phyloP scores from a whole-genome alignment of 2,329 filamentous ascomycete genomes.

The Pseudogymnoascus sp. region DNA sequence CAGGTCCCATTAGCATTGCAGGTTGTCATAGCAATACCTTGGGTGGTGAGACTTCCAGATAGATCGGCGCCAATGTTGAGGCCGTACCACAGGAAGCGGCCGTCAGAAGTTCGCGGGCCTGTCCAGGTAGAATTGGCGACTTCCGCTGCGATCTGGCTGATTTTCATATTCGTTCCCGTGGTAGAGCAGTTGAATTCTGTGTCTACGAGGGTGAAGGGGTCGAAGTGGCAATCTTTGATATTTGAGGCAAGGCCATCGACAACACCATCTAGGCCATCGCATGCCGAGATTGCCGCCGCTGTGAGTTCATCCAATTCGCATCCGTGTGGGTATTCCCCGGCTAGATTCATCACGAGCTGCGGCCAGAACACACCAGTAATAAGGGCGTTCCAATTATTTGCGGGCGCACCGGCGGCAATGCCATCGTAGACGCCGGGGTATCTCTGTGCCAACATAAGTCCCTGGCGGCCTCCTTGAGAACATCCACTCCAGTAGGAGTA shows the following conservation, averaged over 20 bases:
- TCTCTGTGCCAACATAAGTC: conserved; percentile 31
- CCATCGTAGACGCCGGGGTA: conserved; percentile 34
- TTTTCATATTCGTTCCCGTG: background rate
- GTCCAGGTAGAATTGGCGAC: conserved; percentile 10
- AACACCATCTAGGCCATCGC: conserved; percentile 18
- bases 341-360: conserved; percentile 17
- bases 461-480: conserved; percentile 33
- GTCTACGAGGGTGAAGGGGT: conserved; percentile 14
- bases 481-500: conserved; percentile 35
- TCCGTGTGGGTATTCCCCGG: conserved; percentile 4
- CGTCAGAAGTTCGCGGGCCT: conserved; percentile 10
- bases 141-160: conserved; percentile 11
- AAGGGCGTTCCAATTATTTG: conserved; percentile 27
- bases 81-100: conserved; percentile 13
- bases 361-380: conserved; percentile 11
- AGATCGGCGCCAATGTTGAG: conserved; percentile 8
- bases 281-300: conserved; percentile 14
- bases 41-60: background rate
- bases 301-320: conserved; percentile 17
- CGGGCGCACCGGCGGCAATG: conserved; percentile 34
- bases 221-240: conserved; percentile 14
- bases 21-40: background rate
- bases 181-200: conserved; percentile 14
- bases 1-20: conserved; percentile 6
- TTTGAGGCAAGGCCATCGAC: conserved; percentile 17